phyloP scores from a whole-genome alignment of 805 yeast genomes.

The Metschnikowia similis region DNA sequence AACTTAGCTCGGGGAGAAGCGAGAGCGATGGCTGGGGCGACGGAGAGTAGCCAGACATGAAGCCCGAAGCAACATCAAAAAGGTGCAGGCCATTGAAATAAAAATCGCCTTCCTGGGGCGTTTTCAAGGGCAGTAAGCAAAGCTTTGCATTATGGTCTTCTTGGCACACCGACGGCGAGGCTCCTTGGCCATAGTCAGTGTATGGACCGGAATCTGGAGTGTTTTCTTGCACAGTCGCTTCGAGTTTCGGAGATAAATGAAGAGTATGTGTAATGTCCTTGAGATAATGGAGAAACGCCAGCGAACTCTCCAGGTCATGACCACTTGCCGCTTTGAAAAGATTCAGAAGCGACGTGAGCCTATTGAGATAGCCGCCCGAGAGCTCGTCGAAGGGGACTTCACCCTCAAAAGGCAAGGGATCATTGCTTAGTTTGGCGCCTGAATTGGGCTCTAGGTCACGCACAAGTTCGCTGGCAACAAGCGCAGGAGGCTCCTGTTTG shows the following conservation, averaged over 20 bases:
- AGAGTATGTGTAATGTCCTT: constrained; percentile 20
- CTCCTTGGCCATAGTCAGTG: not conserved
- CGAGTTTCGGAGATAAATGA: not conserved
- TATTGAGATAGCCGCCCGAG: not conserved
- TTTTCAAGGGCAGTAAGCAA: not conserved
- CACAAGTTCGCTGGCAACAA: constrained; percentile 9
- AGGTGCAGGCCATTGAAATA: not conserved
- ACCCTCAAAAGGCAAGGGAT: not conserved
- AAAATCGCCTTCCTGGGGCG: not conserved
- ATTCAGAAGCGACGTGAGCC: not conserved
- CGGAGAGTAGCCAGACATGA: constrained; percentile 23
- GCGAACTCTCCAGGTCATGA: constrained; percentile 6
- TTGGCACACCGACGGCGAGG: not conserved
- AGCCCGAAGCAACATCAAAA: constrained; percentile 12
- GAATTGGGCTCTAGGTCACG: not conserved
- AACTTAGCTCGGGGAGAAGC: constrained; percentile 14
- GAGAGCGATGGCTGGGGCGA: constrained; percentile 23
- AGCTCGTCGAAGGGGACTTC: not conserved
- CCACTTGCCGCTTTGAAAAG: not conserved
- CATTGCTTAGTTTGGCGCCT: not conserved
- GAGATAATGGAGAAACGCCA: constrained; percentile 23
- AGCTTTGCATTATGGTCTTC: not conserved
- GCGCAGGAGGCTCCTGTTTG: not conserved
- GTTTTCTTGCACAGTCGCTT: not conserved
- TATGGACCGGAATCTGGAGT: not conserved